These are phyloP conservation scores for Camellia oleifera DNA, from an alignment of 179 eudicot genomes.

Conservation along the genomic window DNA sequence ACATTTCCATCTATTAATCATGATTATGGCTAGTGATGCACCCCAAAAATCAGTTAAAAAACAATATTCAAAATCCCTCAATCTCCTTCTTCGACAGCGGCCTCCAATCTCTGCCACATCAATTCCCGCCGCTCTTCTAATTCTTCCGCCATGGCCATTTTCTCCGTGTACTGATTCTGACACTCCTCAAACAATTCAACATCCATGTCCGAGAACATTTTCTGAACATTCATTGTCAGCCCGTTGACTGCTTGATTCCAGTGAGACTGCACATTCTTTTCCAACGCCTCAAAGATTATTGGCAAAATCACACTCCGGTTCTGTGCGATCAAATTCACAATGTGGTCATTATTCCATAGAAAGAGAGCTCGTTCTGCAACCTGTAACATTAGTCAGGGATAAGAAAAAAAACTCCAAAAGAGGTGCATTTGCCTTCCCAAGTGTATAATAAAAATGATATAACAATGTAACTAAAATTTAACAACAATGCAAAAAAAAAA, in stretches of 20 bases:
- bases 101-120: constrained; percentile 56
- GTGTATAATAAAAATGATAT: neutral
- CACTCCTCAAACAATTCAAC: constrained; percentile 48
- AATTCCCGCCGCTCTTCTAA: constrained; percentile 40
- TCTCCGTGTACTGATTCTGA: constrained; percentile 43
- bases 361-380: constrained; percentile 66
- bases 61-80: constrained; percentile 12
- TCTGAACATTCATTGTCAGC: constrained; percentile 50
- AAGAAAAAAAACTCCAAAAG: neutral
- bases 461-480: too few species aligned
- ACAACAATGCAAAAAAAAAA: neutral
- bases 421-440: constrained; percentile 4
- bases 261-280: constrained; percentile 53
- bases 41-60: neutral
- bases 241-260: constrained; percentile 64
- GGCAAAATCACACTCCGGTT: constrained; percentile 59
- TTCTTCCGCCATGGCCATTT: constrained; percentile 31
- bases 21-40: neutral
- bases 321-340: constrained; percentile 47
- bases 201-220: constrained; percentile 66
- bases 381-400: constrained; percentile 24
- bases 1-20: neutral
- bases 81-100: constrained; percentile 29
- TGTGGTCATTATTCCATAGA: constrained; percentile 68
- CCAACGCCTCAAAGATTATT: constrained; percentile 61